phyloP scores from a whole-genome alignment of 2,329 filamentous ascomycete genomes.

The Arthrobotrys sphaeroides region DNA sequence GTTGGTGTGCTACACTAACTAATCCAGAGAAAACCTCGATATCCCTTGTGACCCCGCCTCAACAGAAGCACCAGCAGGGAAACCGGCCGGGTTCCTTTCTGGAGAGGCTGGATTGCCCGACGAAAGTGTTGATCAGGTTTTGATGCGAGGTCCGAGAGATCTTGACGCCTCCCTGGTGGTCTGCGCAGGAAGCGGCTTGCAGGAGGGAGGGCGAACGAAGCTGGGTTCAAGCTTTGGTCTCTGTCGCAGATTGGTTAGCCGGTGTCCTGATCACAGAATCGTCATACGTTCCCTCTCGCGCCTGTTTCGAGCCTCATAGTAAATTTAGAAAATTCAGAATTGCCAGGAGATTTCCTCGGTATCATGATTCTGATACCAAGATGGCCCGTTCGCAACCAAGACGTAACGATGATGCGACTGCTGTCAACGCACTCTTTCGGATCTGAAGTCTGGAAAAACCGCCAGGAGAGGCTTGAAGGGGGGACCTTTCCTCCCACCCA shows the following conservation, averaged over 20 bases:
- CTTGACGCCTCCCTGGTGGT: conserved; percentile 29
- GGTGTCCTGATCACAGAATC: conserved; percentile 15
- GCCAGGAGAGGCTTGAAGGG: neutral
- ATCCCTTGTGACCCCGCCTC: conserved; percentile 53
- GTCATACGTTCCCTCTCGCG: conserved; percentile 13
- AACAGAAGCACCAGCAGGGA: conserved; percentile 23
- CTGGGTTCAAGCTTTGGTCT: conserved; percentile 14
- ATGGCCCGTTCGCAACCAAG: conserved; percentile 8
- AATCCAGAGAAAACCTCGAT: conserved; percentile 25
- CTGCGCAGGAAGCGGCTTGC: conserved; percentile 10
- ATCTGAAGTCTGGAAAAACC: neutral
- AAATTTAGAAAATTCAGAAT: conserved; percentile 6
- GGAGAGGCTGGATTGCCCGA: conserved; percentile 39
- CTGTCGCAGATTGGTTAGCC: conserved; percentile 22
- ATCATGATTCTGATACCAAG: conserved; percentile 50
- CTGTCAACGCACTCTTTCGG: conserved; percentile 35
- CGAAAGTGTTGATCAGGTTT: conserved; percentile 50
- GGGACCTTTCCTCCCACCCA: neutral
- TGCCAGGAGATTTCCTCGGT: conserved; percentile 15
- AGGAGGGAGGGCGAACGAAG: conserved; percentile 4
- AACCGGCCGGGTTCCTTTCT: conserved; percentile 26
- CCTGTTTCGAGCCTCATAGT: conserved; percentile 14
- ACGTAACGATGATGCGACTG: neutral
- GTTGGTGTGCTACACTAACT: conserved; percentile 52
- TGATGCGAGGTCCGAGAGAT: conserved; percentile 14